Evolutionary conservation across 768 basidiomycete species (phyloP).

Genomic region (Pleurotus ostreatus): DNA sequence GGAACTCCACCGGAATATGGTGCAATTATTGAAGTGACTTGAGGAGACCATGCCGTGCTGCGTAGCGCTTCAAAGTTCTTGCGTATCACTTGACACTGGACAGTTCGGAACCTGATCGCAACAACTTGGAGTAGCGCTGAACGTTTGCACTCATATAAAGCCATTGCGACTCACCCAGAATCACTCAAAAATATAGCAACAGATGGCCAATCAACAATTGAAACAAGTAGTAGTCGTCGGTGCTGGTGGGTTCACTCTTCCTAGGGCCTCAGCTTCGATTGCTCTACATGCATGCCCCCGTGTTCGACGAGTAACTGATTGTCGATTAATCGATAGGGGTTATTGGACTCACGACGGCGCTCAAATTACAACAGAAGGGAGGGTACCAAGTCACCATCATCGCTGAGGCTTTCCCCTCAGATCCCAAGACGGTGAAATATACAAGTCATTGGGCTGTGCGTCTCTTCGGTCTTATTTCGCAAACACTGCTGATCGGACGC

Average conservation of each 20-base stretch:
- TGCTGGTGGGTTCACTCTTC: conserved; percentile 25
- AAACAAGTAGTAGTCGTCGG: conserved; percentile 34
- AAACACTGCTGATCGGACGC: no score
- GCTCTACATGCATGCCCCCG: neutral
- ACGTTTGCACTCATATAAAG: no score
- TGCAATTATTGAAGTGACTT: no score
- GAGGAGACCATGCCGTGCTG: no score
- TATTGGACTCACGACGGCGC: conserved; percentile 71
- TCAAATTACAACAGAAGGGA: conserved; percentile 62
- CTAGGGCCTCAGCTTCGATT: no score
- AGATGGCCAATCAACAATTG: conserved; percentile 5
- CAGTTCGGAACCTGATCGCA: no score
- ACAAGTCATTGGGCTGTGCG: conserved; percentile 82
- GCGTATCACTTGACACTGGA: no score
- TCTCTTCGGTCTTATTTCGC: conserved; percentile 8
- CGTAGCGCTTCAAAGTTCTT: no score
- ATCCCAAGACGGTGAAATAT: conserved; percentile 69
- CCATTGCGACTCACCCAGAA: no score
- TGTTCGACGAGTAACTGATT: neutral
- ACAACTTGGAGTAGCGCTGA: no score
- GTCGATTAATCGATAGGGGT: conserved; percentile 48
- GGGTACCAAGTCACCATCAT: conserved; percentile 64
- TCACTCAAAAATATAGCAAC: no score
- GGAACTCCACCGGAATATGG: neutral
- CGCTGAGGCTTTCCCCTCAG: conserved; percentile 68